These are phyloP conservation scores for Rheum nobile DNA, from an alignment of 148 eudicot genomes.

Conservation along the genomic window DNA sequence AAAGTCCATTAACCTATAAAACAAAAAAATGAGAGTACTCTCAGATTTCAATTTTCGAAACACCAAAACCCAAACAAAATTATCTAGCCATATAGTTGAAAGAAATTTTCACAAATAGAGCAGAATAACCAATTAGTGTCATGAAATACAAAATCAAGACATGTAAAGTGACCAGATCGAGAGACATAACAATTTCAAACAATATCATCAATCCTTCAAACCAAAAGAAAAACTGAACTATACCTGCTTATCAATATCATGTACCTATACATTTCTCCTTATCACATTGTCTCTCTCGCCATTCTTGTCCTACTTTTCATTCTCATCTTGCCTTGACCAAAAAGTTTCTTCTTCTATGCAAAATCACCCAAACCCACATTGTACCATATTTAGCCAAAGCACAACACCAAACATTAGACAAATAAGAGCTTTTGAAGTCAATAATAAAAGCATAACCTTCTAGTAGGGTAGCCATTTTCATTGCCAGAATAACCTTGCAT, in stretches of 20 bases:
- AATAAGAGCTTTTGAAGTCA: background rate
- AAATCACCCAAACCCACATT: background rate
- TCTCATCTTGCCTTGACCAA: conserved; percentile 46
- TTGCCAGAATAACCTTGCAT: conserved; percentile 5
- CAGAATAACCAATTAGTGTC: background rate
- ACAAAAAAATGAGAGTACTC: too few relatives aligned
- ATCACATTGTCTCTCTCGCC: conserved; percentile 80
- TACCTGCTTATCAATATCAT: conserved; percentile 94
- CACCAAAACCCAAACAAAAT: too few relatives aligned
- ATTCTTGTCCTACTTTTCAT: conserved; percentile 55
- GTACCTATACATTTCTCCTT: conserved; percentile 87
- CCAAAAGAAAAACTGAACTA: background rate
- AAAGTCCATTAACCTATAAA: too few relatives aligned
- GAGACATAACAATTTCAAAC: background rate
- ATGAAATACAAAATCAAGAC: background rate
- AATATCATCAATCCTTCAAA: background rate
- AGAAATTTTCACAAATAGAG: too few relatives aligned
- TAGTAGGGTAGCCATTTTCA: conserved; percentile 6
- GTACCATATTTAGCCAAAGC: conserved; percentile 2
- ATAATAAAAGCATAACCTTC: conserved; percentile 13
- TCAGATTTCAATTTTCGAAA: too few relatives aligned
- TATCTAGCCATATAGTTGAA: too few relatives aligned
- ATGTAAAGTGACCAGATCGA: background rate
- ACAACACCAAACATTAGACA: background rate
- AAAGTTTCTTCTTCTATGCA: conserved; percentile 39